Evolutionary conservation across 495 filamentous ascomycete genomes (phyloP).

Genomic region (Tuber melanosporum): DNA sequence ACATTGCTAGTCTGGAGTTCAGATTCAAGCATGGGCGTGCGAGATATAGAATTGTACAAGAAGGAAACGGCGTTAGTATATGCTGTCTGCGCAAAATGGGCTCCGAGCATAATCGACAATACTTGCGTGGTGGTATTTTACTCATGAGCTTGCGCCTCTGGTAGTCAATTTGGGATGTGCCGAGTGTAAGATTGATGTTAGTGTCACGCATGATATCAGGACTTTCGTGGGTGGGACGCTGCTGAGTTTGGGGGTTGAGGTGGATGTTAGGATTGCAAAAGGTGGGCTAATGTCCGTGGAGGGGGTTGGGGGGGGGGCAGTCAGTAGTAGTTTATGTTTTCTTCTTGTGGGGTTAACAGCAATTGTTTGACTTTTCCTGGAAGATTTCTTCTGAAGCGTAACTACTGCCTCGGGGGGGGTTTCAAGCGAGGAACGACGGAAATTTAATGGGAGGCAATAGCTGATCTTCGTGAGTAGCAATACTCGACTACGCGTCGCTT

Average conservation of each 20-base stretch:
- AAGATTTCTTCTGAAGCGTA: slow-evolving; percentile 47
- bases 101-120: slow-evolving; percentile 49
- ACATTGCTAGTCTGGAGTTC: slow-evolving; percentile 57
- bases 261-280: slow-evolving; percentile 41
- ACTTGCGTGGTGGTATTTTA: slow-evolving; percentile 57
- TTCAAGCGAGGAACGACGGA: neutral
- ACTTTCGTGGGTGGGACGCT: slow-evolving; percentile 49
- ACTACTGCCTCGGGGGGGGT: slow-evolving; percentile 12
- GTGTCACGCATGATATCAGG: slow-evolving; percentile 52
- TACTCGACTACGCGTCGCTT: neutral
- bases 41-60: slow-evolving; percentile 45
- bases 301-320: slow-evolving; percentile 41
- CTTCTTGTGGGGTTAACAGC: slow-evolving; percentile 1
- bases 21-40: slow-evolving; percentile 56
- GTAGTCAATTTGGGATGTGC: slow-evolving; percentile 50
- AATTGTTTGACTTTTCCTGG: slow-evolving; percentile 54
- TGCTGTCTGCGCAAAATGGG: slow-evolving; percentile 48
- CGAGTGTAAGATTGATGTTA: slow-evolving; percentile 49
- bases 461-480: neutral
- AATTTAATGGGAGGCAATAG: neutral
- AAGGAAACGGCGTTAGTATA: slow-evolving; percentile 45
- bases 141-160: slow-evolving; percentile 48
- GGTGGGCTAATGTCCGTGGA: slow-evolving; percentile 42
- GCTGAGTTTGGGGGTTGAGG: slow-evolving; percentile 44
- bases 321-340: slow-evolving; percentile 43